Evolutionary conservation across 2,329 filamentous ascomycete species (phyloP), one percentile per base, ranked within the genome.

Genomic region (Neodidymelliopsis sp.): DNA sequence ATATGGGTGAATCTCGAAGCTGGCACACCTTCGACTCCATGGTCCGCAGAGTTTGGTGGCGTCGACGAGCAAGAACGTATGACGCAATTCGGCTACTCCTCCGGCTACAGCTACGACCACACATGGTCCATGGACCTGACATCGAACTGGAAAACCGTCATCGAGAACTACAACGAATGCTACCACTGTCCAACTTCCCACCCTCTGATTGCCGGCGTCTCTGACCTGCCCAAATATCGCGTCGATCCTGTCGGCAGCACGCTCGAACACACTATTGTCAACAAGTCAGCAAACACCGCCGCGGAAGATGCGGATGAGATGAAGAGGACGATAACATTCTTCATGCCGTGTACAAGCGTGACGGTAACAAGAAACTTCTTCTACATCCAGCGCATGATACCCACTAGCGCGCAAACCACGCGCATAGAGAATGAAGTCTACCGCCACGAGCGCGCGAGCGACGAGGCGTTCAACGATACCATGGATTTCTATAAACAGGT

Each of bases 151-250:
- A 65, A 65, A 24, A 56, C 59, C 18, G 43, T 62, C 2, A 42
- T 54, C 9, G 83, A 85, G 62, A 84, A 85, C 71, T 86, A 84
- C 74, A 86, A 86, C 65, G 83, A 83, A 65, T 85, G 82, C 61
- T 86, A 85, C 56, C 82, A 85, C 71, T 84, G 82, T 71, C 77
- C 78, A 16, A 80, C 79, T 0, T 78, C 81, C 1, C 82, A 84
- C 56, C 81, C 83, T 2, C 80, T 82, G 42, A 81, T 84, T 19
- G 75, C 80, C 1, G 73, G 74, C 22, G 76, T 84, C 20, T 76
- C 82, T 19, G 79, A 85, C 49, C 75, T 85, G 19, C 75, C 77
- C 45, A 77, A 77, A 0, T 84, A 84, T 67, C 49, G 52, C 20
- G 56, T 54, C 44, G 57, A 62, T 10, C 51, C 59, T 5, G 54